Evolutionary conservation across 1,139 yeast species (phyloP), one percentile per base, ranked within the genome.

Genomic region (Pichia sp.): DNA sequence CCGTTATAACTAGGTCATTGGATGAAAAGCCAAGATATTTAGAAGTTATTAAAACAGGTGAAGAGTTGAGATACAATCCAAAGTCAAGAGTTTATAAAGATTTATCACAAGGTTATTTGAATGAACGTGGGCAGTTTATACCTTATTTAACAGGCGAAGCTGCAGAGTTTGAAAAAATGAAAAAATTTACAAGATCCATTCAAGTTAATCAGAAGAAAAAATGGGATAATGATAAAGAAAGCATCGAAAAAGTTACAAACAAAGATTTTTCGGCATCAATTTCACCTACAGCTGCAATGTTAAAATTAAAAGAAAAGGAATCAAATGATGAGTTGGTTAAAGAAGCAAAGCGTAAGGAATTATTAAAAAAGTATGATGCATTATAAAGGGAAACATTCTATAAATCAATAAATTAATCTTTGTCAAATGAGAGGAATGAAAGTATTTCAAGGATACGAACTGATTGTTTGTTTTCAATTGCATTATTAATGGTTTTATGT

Each of bases 241-340:
- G 54, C 14, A 57, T 61, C 13, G 64, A 64, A 4, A 65, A 71
- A 5, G 70, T 72, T 44, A 68, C 72, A 6, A 76, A 79, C 58
- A 66, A 73, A 50, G 67, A 70, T 25, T 63, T 71, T 30, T 74
- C 76, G 56, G 62, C 79, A 42, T 84, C 80, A 56, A 83, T 83
- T 3, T 78, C 80, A 50, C 88, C 88, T 6, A 82, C 88, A 0
- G 76, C 77, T 44, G 74, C 79, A 61, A 70, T 74, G 71, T 54
- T 80, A 44, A 73, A 71, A 50, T 68, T 73, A 53, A 73, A 74
- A 52, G 65, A 77, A 59, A 64, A 71, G 45, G 69, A 74, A 50
- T 62, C 72, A 52, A 67, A 70, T 46, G 63, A 67, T 45, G 60
- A 61, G 25, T 57, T 63, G 27, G 58, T 61, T 27, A 66, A 70